Conservation (phyloP, 2,329 filamentous ascomycete genomes). For the Talaromyces verruculosus region DNA sequence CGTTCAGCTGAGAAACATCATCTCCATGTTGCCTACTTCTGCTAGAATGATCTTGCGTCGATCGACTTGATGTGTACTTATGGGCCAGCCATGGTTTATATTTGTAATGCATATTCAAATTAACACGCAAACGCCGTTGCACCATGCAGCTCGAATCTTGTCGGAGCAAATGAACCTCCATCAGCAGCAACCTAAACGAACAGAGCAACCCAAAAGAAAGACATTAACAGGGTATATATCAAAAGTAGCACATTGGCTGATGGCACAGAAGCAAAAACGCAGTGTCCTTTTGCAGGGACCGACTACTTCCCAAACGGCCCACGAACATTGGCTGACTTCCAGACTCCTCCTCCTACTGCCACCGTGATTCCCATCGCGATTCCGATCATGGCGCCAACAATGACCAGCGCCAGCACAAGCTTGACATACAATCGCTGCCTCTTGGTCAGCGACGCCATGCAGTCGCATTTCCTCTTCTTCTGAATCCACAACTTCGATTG, state of each 20-base stretch:
- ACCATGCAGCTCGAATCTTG: neutral
- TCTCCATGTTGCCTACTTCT: neutral
- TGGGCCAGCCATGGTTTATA: slow-evolving; percentile 4
- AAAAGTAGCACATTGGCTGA: neutral
- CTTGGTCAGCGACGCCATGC: slow-evolving; percentile 35
- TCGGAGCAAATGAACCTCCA: neutral
- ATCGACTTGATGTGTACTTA: neutral
- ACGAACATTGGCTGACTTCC: slow-evolving; percentile 38
- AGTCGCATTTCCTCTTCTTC: slow-evolving; percentile 37
- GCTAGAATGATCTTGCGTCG: neutral
- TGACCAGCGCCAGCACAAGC: slow-evolving; percentile 41
- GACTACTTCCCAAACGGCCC: slow-evolving; percentile 28
- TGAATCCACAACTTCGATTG: slow-evolving; percentile 36
- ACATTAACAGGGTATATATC: slow-evolving; percentile 6
- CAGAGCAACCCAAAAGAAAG: neutral
- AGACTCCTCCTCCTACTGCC: slow-evolving; percentile 47
- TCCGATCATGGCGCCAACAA: slow-evolving; percentile 46
- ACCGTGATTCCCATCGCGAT: slow-evolving; percentile 48
- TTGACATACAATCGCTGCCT: slow-evolving; percentile 43
- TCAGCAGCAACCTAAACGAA: neutral
- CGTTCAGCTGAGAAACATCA: neutral
- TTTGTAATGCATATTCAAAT: slow-evolving; percentile 8
- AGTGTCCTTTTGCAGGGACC: too few species aligned
- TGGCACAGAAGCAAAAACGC: neutral
- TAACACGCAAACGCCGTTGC: slow-evolving; percentile 5